Base-by-base conservation (phyloP, 345 rosid species). In the Capsella bursapastoris region DNA sequence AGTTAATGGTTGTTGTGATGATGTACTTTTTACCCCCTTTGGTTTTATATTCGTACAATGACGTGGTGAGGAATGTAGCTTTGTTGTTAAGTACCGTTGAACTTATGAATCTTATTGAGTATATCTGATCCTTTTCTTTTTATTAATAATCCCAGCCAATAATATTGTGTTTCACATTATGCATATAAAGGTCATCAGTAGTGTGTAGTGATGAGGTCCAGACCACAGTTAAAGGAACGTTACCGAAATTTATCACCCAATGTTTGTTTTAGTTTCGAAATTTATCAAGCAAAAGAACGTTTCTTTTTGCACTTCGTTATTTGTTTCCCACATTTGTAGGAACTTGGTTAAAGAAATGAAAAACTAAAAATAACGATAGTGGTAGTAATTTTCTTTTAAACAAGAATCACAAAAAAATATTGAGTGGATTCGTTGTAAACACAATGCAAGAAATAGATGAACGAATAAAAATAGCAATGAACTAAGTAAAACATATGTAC, bases 1-100 rank as follows among this genome's bases (percentile, higher is more conserved):
- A 77, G 68, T 70, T 71, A 70, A 66, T 64, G 32, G 62, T 22
- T 71, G 67, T 62, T 64, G 61, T 71, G 76, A 10, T 76, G 75
- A 7, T 70, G 71, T 66, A 45, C 62, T 64, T 53, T 40, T 68
- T 51, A 32, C 18, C 48, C 51, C 57, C 12, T 63, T 69, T 37
- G 70, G 57, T 69, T 70, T 76, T 31, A 43, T 27, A 9, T 49
- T 37, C 56, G 75, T 43, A 43, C 68, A 60, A 68, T 75, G 73
- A 60, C 68, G 5, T 69, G 65, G 70, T 69, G 70, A 69, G 65
- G 65, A 63, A 8, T 61, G 64, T 76, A 62, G 45, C 71, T 62
- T 57, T 76, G 66, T 61, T 76, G 50, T 37, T 64, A 55, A 55
- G 57, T 55, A 53, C 27, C 31, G 3, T 63, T 57, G 66, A 49